phyloP scores from a whole-genome alignment of 139 green algal genomes.

The Auxenochlorella pyrenoidosa region DNA sequence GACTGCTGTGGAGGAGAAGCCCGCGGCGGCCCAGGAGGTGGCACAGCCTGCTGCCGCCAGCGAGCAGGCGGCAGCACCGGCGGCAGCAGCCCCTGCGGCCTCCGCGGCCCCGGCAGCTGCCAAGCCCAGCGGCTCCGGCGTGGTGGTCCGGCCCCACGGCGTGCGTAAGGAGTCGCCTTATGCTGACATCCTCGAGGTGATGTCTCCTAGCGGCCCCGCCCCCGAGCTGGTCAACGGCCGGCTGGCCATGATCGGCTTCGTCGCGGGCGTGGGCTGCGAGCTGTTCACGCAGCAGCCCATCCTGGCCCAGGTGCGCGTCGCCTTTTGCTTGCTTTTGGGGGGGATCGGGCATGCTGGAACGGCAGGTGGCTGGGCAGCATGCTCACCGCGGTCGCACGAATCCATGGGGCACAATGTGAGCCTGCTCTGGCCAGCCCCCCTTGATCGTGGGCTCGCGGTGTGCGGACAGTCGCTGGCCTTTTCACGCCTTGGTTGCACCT shows the following conservation, averaged over 20 bases:
- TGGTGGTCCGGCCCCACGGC: not conserved
- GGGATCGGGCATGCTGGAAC: not conserved
- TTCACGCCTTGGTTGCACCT: too few species aligned
- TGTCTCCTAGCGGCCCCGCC: constrained; percentile 22
- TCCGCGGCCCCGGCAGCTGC: not conserved
- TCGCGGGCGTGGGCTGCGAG: constrained; percentile 69
- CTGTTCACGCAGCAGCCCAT: constrained; percentile 53
- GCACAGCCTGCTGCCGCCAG: not conserved
- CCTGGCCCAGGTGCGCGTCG: constrained; percentile 48
- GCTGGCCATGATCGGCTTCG: constrained; percentile 62
- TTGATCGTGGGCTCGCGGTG: too few species aligned
- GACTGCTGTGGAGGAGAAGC: not conserved
- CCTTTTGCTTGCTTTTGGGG: too few species aligned
- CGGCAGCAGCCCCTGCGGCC: not conserved
- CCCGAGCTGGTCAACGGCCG: constrained; percentile 70
- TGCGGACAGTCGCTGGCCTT: too few species aligned
- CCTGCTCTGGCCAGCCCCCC: too few species aligned
- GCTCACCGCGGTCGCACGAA: too few species aligned
- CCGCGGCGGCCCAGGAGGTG: not conserved
- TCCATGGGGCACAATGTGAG: too few species aligned
- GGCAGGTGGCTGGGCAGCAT: too few species aligned
- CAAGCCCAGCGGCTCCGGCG: not conserved
- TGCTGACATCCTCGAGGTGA: constrained; percentile 15
- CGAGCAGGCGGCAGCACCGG: not conserved
- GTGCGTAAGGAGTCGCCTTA: not conserved